Evolutionary conservation across 2,329 filamentous ascomycete genomes (phyloP).

Genomic region (Fusarium coffeatum): DNA sequence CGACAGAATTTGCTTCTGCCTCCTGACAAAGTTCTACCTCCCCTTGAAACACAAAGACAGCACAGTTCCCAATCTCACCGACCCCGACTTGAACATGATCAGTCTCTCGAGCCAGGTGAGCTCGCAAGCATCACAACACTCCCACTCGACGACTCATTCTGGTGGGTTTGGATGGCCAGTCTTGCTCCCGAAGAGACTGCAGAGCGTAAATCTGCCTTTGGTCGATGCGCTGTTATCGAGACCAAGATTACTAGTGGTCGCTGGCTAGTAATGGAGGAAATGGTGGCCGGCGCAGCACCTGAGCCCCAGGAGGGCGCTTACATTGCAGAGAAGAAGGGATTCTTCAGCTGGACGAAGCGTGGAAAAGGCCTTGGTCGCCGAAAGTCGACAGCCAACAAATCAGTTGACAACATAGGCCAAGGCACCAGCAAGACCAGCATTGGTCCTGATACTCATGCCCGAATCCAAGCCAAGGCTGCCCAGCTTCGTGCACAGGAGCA

Average conservation of each 20-base stretch:
- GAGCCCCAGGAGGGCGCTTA: slow-evolving; percentile 88
- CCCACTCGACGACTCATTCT: slow-evolving; percentile 94
- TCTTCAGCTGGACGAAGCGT: slow-evolving; percentile 86
- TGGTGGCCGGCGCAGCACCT: slow-evolving; percentile 90
- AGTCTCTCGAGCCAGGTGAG: slow-evolving; percentile 86
- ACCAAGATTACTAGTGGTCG: slow-evolving; percentile 82
- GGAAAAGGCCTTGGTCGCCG: slow-evolving; percentile 72
- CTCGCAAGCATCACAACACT: slow-evolving; percentile 89
- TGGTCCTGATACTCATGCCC: slow-evolving; percentile 89
- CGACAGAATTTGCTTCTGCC: slow-evolving; percentile 81
- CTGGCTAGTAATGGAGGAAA: slow-evolving; percentile 96
- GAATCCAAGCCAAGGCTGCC: slow-evolving; percentile 90
- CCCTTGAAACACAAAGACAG: slow-evolving; percentile 79
- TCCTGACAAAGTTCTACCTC: slow-evolving; percentile 90
- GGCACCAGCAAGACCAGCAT: slow-evolving; percentile 83
- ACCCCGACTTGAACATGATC: slow-evolving; percentile 75
- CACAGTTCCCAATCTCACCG: slow-evolving; percentile 88
- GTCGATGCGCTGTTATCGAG: slow-evolving; percentile 91
- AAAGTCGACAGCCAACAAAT: slow-evolving; percentile 75
- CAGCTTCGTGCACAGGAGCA: slow-evolving; percentile 80
- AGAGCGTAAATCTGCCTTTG: slow-evolving; percentile 90
- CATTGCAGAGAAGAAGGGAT: slow-evolving; percentile 94
- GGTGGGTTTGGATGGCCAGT: slow-evolving; percentile 99
- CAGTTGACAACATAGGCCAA: slow-evolving; percentile 59
- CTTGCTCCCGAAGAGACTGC: slow-evolving; percentile 89